A percentile compares a stretch with the other conserved stretches of the same genome.
Conservation (phyloP, 164 flowering plant genomes). For the Vitis riparia region DNA sequence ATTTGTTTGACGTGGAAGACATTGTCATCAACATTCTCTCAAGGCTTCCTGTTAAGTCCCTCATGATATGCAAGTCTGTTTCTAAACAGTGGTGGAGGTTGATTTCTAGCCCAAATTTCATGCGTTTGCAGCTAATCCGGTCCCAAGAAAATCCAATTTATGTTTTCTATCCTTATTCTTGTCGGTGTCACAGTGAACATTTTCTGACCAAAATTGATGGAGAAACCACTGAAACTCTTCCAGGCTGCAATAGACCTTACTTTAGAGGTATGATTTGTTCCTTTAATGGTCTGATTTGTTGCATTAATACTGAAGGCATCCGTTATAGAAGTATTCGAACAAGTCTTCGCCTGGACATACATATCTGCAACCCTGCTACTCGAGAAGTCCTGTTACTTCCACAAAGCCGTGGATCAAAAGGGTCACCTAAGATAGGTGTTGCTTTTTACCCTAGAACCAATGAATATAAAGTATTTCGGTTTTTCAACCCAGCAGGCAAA, state of each 20-base stretch:
- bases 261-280: slow-evolving; percentile 8
- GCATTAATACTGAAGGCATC: background rate
- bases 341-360: slow-evolving; percentile 1
- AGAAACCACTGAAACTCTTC: background rate
- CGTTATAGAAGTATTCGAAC: background rate
- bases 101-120: background rate
- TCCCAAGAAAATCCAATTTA: slow-evolving; percentile 8
- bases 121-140: slow-evolving; percentile 2
- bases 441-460: slow-evolving; percentile 13
- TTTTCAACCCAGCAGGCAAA: slow-evolving; percentile 11
- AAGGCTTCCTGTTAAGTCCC: slow-evolving; percentile 10
- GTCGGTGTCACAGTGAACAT: background rate
- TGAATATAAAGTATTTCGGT: slow-evolving; percentile 23
- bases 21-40: slow-evolving; percentile 6
- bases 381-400: slow-evolving; percentile 17
- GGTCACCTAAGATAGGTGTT: slow-evolving; percentile 12
- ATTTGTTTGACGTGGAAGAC: slow-evolving; percentile 2
- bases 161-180: slow-evolving; percentile 5
- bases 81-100: slow-evolving; percentile 9
- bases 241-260: background rate
- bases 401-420: background rate
- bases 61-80: background rate
- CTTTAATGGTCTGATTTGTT: slow-evolving; percentile 19
- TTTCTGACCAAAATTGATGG: slow-evolving; percentile 1
- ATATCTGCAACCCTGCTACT: slow-evolving; percentile 18